These are phyloP conservation scores for Termitomyces sp. DNA, from an alignment of 768 basidiomycete genomes.

Conservation along the genomic window DNA sequence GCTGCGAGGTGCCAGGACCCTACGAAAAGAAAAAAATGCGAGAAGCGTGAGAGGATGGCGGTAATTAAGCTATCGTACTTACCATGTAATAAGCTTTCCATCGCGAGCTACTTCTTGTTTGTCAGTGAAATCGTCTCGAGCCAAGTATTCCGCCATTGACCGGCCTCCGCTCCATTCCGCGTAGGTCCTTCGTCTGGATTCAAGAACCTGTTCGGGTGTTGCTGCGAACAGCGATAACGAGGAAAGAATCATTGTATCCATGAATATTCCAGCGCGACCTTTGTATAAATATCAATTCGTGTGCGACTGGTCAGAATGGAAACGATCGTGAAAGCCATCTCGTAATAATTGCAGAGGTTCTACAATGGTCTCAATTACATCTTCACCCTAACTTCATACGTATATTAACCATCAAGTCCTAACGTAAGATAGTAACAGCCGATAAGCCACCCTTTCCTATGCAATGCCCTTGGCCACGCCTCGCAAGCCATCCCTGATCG, in stretches of 20 bases:
- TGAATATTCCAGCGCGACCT: background rate
- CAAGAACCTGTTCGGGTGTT: slow-evolving; percentile 37
- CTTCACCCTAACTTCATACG: background rate
- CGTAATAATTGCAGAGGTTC: too few species aligned
- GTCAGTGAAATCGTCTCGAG: slow-evolving; percentile 33
- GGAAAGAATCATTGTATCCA: slow-evolving; percentile 5
- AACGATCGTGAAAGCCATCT: too few species aligned
- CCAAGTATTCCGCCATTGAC: slow-evolving; percentile 39
- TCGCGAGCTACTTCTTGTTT: slow-evolving; percentile 35
- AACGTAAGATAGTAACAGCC: background rate
- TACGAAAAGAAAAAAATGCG: slow-evolving; percentile 15
- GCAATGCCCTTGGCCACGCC: slow-evolving; percentile 11
- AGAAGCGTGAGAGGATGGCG: background rate
- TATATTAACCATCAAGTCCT: background rate
- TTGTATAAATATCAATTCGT: too few species aligned
- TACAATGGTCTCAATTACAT: background rate
- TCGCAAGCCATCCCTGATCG: slow-evolving; percentile 45
- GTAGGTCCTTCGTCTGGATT: slow-evolving; percentile 32
- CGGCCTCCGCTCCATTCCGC: slow-evolving; percentile 39
- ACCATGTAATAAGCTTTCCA: slow-evolving; percentile 29
- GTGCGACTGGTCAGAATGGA: too few species aligned
- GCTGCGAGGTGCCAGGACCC: slow-evolving; percentile 53
- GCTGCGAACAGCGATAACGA: slow-evolving; percentile 41
- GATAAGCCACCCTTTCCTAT: background rate
- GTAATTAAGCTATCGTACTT: background rate